phyloP scores from a whole-genome alignment of 345 rosid genomes.

The Brassica nigra region DNA sequence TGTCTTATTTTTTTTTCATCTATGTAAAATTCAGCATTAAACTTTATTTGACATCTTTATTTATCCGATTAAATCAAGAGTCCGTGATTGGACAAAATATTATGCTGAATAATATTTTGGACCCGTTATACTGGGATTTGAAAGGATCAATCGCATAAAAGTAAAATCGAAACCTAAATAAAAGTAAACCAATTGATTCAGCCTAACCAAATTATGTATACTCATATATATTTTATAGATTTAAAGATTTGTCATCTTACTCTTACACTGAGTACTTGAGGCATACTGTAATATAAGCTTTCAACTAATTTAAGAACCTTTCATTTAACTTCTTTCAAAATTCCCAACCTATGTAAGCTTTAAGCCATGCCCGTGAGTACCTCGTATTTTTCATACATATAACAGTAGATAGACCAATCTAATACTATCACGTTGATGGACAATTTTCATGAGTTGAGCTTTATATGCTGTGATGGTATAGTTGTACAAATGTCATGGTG shows the following conservation, averaged over 20 bases:
- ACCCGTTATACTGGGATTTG: not conserved
- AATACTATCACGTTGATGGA: constrained; percentile 8
- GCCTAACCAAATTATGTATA: not conserved
- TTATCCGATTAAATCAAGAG: not conserved
- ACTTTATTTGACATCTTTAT: not conserved
- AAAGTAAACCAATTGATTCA: not conserved
- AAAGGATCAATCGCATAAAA: not conserved
- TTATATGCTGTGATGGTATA: constrained; percentile 5
- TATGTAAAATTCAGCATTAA: not conserved
- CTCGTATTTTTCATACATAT: constrained; percentile 22
- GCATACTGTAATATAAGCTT: not conserved
- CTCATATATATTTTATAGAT: not conserved
- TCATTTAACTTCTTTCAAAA: constrained; percentile 16
- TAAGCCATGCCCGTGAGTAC: constrained; percentile 23
- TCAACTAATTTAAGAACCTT: constrained; percentile 23
- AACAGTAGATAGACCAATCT: constrained; percentile 18
- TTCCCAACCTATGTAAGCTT: constrained; percentile 25
- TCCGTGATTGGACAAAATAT: not conserved
- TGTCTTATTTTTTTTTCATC: not conserved
- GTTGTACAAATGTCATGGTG: constrained; percentile 21
- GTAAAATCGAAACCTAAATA: not conserved
- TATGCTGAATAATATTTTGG: not conserved
- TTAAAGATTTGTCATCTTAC: not conserved
- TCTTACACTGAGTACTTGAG: no score
- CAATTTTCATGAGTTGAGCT: not conserved